These are phyloP conservation scores for Collariella sp. DNA, from an alignment of 495 filamentous ascomycete species.

Conservation along the genomic window DNA sequence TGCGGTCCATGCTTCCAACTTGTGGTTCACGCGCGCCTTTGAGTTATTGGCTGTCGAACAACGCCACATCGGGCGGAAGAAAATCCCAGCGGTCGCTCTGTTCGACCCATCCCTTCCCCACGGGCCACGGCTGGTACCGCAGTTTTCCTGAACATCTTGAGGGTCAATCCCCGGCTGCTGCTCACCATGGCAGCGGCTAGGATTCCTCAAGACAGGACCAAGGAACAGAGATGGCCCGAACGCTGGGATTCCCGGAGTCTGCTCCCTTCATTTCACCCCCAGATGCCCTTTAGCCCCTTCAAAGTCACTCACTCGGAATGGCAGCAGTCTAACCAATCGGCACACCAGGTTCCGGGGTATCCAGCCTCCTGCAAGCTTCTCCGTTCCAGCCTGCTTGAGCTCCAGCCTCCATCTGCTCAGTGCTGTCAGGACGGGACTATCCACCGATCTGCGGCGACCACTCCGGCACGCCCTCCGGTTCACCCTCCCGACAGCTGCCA, in stretches of 20 bases:
- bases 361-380: background rate
- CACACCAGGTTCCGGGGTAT: slow-evolving; percentile 4
- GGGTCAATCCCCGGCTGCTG: too few relatives aligned
- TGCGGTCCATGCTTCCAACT: background rate
- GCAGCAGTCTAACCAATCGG: slow-evolving; percentile 2
- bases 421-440: background rate
- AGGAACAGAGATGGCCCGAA: background rate
- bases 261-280: too few relatives aligned
- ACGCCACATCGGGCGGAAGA: background rate
- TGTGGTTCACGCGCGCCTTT: background rate
- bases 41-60: background rate
- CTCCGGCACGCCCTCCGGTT: slow-evolving; percentile 6
- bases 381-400: background rate
- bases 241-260: too few relatives aligned
- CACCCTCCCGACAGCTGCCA: background rate
- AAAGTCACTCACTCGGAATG: too few relatives aligned
- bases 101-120: background rate
- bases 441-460: slow-evolving; percentile 5
- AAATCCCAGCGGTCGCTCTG: background rate
- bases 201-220: slow-evolving; percentile 8
- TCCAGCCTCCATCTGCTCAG: background rate
- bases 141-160: too few relatives aligned
- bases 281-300: too few relatives aligned
- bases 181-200: too few relatives aligned
- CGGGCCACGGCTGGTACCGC: slow-evolving; percentile 4